These are phyloP conservation scores for Candida tetrigidarum DNA, from an alignment of 1,139 yeast species.

Conservation along the genomic window DNA sequence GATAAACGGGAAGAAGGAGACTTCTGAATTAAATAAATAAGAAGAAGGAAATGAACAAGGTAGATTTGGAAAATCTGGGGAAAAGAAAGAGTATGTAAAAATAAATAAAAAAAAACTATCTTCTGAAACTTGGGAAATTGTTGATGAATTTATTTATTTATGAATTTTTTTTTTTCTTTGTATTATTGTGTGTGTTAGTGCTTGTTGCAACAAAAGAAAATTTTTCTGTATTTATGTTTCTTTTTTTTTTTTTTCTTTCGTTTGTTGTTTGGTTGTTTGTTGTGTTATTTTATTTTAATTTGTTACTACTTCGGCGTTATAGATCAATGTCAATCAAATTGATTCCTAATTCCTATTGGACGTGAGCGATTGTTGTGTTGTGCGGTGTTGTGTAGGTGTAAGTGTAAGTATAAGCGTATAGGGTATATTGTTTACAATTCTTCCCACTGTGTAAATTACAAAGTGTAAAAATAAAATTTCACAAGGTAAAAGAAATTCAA, in stretches of 20 bases:
- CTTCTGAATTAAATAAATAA: not conserved
- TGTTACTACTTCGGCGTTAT: conserved; percentile 2
- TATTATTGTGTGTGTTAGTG: not conserved
- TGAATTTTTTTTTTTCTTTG: not conserved
- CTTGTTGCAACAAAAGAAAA: conserved; percentile 3
- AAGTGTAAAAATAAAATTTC: not conserved
- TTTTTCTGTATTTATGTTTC: not conserved
- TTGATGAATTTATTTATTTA: conserved; percentile 3
- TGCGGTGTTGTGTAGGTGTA: not conserved
- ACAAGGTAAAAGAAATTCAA: conserved; percentile 5
- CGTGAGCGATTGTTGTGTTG: no score
- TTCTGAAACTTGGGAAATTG: conserved; percentile 5
- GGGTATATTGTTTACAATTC: no score
- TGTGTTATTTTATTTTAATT: no score
- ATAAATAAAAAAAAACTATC: not conserved
- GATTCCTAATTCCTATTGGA: not conserved
- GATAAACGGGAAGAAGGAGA: not conserved
- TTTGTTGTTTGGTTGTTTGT: no score
- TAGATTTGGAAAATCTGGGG: conserved; percentile 3
- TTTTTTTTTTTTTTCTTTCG: not conserved
- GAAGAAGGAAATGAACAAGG: not conserved
- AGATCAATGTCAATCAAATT: not conserved
- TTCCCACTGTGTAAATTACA: not conserved
- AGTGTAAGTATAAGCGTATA: no score
- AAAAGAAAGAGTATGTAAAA: not conserved